phyloP scores from a whole-genome alignment of 176 grass and related monocot species.

The Thinopyrum elongatum region DNA sequence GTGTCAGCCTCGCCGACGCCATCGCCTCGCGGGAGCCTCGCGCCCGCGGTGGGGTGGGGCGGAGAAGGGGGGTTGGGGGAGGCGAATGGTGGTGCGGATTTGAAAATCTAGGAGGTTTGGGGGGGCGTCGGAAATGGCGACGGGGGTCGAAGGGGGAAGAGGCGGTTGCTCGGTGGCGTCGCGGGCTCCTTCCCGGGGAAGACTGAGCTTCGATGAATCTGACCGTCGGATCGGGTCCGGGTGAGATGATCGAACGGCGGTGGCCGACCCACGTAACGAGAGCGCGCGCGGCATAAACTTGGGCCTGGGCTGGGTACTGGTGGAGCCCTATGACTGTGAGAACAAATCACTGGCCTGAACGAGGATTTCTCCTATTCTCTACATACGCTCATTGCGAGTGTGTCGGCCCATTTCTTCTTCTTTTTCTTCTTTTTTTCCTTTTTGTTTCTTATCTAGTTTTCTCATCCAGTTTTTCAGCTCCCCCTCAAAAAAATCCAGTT shows the following conservation, averaged over 20 bases:
- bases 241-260: not conserved
- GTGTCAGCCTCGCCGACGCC: constrained; percentile 51
- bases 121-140: not conserved
- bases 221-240: not conserved
- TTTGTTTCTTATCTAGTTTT: no score
- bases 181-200: constrained; percentile 23
- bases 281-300: not conserved
- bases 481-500: no score
- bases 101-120: not conserved
- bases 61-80: no score
- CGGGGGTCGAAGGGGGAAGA: not conserved
- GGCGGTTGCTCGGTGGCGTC: not conserved
- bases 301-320: not conserved
- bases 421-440: no score
- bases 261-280: not conserved
- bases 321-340: not conserved
- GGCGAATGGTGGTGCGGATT: not conserved
- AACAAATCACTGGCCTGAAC: no score
- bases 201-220: not conserved
- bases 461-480: no score
- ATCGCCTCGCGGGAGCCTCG: not conserved
- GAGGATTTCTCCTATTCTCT: no score
- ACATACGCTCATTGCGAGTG: no score
- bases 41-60: not conserved
- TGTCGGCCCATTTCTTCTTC: no score